phyloP scores from a whole-genome alignment of 371 early-diverging fungal species.

The Fennellomyces sp. region DNA sequence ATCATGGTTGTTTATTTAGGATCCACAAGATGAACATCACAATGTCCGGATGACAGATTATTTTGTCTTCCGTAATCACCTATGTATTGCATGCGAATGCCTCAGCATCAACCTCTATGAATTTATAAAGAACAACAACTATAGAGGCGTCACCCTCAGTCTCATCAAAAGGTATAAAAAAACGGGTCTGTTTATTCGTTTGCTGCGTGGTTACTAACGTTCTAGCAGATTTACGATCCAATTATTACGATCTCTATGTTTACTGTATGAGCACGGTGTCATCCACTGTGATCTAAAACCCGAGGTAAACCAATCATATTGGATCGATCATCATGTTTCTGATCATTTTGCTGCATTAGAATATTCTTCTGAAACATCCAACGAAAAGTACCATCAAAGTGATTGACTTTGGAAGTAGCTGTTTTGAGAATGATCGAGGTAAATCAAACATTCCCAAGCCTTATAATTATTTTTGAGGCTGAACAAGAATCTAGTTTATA shows the following conservation, averaged over 20 bases:
- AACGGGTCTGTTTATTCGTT: not conserved
- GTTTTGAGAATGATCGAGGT: constrained; percentile 68
- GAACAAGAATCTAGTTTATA: constrained; percentile 17
- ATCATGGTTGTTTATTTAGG: constrained; percentile 35
- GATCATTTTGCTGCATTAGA: constrained; percentile 26
- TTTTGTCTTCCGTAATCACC: constrained; percentile 85
- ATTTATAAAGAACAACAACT: constrained; percentile 82
- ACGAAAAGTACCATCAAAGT: constrained; percentile 77
- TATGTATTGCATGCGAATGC: constrained; percentile 91
- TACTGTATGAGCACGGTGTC: constrained; percentile 67
- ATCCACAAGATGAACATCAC: constrained; percentile 65
- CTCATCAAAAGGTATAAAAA: constrained; percentile 56
- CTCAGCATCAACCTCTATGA: constrained; percentile 91
- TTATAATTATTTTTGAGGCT: not conserved
- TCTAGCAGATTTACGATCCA: constrained; percentile 67
- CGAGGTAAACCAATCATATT: constrained; percentile 45
- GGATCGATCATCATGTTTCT: not conserved
- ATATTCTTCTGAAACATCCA: constrained; percentile 65
- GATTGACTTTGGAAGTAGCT: constrained; percentile 93
- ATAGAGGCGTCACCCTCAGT: constrained; percentile 75
- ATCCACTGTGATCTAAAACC: constrained; percentile 95
- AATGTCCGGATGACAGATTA: constrained; percentile 81
- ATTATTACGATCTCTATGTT: constrained; percentile 70
- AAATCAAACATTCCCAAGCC: not conserved
- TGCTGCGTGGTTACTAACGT: not conserved